Base-by-base conservation (phyloP, 2,329 filamentous ascomycete species). In the Epichloe sp. region DNA sequence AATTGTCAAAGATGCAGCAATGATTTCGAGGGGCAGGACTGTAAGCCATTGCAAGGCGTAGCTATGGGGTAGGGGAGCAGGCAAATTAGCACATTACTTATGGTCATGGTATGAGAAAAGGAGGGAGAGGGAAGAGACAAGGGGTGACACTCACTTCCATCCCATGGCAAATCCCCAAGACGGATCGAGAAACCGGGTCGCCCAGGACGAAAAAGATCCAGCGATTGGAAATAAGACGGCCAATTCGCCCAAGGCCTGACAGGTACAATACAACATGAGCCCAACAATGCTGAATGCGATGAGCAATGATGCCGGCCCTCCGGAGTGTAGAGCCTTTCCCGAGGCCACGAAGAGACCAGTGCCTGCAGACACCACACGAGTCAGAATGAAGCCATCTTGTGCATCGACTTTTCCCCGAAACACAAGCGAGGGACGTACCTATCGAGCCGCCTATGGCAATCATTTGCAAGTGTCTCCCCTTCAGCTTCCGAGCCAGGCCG, bases 131-230 rank as follows among this genome's bases (percentile, higher is more conserved):
- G 6, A 7, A 6, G 6, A 7, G 23, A 4, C 5, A 7, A 1
- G 6, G 7, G 8, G 17, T 8, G 11, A 19, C 26, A 75, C 80
- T 67, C 66, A 86, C 76, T 94, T 95, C 88, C 88, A 95, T 15
- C 88, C 89, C 86, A 95, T 94, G 45, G 88, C 87, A 63, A 95
- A 95, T 0, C 89, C 89, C 88, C 88, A 95, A 0, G 90, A 90
- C 1, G 90, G 91, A 62, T 96, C 89, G 17, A 97, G 68, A 61
- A 97, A 96, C 17, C 91, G 81, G 34, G 88, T 95, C 17, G 90
- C 93, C 70, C 90, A 96, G 7, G 88, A 83, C 1, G 88, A 88
- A 64, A 96, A 97, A 3, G 89, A 94, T 51, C 91, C 91, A 21
- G 90, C 86, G 23, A 96, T 85, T 3, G 91, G 91, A 59, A 91